Percentiles rank a stretch among this genome's conserved stretches.
Evolutionary conservation across 805 yeast species (phyloP).

Genomic region (Ascoidea rubescens): DNA sequence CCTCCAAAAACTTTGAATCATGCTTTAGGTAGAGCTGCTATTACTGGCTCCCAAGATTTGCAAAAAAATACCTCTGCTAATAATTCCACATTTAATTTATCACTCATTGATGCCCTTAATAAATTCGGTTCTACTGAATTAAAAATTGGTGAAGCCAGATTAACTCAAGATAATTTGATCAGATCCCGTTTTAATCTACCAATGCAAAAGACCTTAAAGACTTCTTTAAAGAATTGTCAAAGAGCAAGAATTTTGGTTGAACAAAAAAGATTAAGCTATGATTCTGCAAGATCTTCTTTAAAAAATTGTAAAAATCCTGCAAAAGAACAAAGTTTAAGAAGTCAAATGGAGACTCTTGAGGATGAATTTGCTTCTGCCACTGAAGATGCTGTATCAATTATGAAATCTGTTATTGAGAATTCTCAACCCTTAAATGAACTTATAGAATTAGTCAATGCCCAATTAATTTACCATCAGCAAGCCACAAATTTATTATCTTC

Average conservation of each 20-base stretch:
- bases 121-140: constrained; percentile 57
- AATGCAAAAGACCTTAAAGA: constrained; percentile 45
- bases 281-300: constrained; percentile 51
- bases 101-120: constrained; percentile 48
- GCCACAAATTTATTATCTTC: constrained; percentile 55
- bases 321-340: constrained; percentile 61
- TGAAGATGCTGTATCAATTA: constrained; percentile 71
- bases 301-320: constrained; percentile 39
- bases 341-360: constrained; percentile 70
- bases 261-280: constrained; percentile 65
- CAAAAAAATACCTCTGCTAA: constrained; percentile 2
- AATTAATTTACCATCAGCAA: constrained; percentile 66
- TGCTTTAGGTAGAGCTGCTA: constrained; percentile 67
- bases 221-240: constrained; percentile 46
- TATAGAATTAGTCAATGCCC: constrained; percentile 61
- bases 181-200: constrained; percentile 56
- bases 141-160: constrained; percentile 69
- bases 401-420: constrained; percentile 67
- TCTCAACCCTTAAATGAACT: constrained; percentile 57
- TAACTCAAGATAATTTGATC: constrained; percentile 69
- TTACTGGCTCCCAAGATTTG: constrained; percentile 18
- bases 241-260: constrained; percentile 63
- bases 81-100: constrained; percentile 10
- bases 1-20: constrained; percentile 74
- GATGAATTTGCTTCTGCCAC: constrained; percentile 84